These are phyloP conservation scores for Punctularia strigosozonata DNA, from an alignment of 768 basidiomycete genomes.

Conservation along the genomic window DNA sequence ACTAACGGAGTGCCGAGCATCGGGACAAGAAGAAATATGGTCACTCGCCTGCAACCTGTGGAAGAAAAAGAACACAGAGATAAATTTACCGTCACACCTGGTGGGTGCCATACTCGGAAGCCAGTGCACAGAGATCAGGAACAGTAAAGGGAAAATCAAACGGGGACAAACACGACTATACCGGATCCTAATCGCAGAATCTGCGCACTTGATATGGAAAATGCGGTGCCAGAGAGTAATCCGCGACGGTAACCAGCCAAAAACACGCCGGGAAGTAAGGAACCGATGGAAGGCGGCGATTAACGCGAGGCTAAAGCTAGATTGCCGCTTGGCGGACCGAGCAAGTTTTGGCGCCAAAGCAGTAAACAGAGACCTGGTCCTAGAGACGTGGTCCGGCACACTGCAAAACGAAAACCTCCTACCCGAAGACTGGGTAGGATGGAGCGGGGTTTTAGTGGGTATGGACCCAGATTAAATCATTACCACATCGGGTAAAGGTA, in stretches of 20 bases:
- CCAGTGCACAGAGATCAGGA: background rate
- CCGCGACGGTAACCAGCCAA: background rate
- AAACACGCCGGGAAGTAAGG: background rate
- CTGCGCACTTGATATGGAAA: slow-evolving; percentile 13
- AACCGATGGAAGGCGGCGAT: background rate
- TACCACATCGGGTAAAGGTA: background rate
- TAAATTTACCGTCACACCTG: background rate
- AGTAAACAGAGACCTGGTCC: background rate
- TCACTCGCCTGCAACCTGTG: slow-evolving; percentile 4
- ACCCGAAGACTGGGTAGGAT: background rate
- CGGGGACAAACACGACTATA: slow-evolving; percentile 2
- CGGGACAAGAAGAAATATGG: slow-evolving; percentile 10
- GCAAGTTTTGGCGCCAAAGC: too few species aligned
- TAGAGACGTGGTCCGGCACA: background rate
- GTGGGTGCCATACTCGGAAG: background rate
- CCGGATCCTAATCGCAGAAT: slow-evolving; percentile 9
- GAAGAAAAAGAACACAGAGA: background rate
- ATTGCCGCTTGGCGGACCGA: background rate
- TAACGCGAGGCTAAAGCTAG: background rate
- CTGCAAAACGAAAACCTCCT: background rate
- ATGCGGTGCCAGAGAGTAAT: slow-evolving; percentile 10
- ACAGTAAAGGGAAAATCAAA: background rate
- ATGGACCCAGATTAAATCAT: background rate
- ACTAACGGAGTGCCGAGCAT: slow-evolving; percentile 8
- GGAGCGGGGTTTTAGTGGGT: background rate